Conservation (phyloP, 2,329 filamentous ascomycete genomes). For the Rhytidhysteron rufulum region DNA sequence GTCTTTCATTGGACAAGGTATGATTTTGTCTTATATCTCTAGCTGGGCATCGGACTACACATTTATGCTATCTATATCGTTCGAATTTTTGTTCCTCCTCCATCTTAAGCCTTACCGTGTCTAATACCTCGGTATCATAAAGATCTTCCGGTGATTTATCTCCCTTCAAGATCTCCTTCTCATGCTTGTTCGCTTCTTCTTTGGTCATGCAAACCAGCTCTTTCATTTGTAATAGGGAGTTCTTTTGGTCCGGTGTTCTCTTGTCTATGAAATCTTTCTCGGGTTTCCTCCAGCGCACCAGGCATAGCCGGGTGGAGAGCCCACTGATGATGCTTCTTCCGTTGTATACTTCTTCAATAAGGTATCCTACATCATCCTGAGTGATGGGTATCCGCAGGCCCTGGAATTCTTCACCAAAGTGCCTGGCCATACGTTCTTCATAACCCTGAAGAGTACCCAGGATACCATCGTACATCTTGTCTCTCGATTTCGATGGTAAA, state of each 20-base stretch:
- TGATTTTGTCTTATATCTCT: neutral
- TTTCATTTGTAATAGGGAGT: conserved; percentile 62
- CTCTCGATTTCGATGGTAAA: conserved; percentile 71
- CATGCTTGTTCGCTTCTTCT: conserved; percentile 78
- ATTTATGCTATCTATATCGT: conserved; percentile 39
- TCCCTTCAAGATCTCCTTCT: conserved; percentile 71
- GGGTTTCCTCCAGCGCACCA: conserved; percentile 78
- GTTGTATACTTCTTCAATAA: conserved; percentile 84
- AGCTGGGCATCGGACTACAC: neutral
- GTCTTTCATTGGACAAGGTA: neutral
- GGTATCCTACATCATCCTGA: conserved; percentile 76
- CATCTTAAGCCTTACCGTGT: conserved; percentile 63
- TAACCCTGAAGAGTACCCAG: conserved; percentile 69
- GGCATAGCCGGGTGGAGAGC: conserved; percentile 69
- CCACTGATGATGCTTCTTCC: conserved; percentile 81
- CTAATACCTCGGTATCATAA: conserved; percentile 66
- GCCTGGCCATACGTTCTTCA: conserved; percentile 70
- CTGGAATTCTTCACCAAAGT: conserved; percentile 52
- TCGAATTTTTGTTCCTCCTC: conserved; percentile 61
- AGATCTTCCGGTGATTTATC: conserved; percentile 65
- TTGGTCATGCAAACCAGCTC: conserved; percentile 91
- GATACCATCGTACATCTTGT: conserved; percentile 89
- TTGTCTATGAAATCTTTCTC: conserved; percentile 60
- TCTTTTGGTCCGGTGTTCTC: conserved; percentile 70
- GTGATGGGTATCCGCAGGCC: conserved; percentile 79